Conservation (phyloP, 257 asterid genomes). For the Scutellaria galericulata region DNA sequence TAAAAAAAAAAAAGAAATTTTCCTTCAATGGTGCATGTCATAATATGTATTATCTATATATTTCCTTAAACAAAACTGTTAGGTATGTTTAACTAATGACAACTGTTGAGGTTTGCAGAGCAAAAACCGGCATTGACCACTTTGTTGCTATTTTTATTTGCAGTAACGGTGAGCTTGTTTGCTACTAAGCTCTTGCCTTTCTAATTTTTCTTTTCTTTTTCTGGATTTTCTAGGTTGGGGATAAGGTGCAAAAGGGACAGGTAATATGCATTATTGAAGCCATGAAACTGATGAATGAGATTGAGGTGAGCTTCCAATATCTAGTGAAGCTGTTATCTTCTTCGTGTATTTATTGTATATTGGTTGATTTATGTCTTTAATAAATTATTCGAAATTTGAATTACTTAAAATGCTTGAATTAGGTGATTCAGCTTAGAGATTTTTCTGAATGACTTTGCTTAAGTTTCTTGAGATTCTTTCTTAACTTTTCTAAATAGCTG, state of each 20-base stretch:
- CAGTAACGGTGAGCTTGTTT: background rate
- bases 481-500: background rate
- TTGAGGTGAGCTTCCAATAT: constrained; percentile 56
- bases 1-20: too few species aligned
- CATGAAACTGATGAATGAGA: constrained; percentile 80
- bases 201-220: background rate
- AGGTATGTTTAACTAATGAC: background rate
- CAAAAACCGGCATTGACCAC: background rate
- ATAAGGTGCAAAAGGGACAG: constrained; percentile 74
- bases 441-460: background rate
- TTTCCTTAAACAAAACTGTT: background rate
- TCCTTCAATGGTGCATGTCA: background rate
- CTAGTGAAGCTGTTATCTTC: background rate
- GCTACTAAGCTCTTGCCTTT: background rate
- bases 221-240: constrained; percentile 56
- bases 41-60: background rate
- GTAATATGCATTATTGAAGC: constrained; percentile 74
- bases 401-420: constrained; percentile 7
- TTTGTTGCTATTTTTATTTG: background rate
- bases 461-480: constrained; percentile 22
- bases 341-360: background rate
- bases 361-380: constrained; percentile 16
- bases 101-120: background rate
- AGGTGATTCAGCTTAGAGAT: constrained; percentile 21
- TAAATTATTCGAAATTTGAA: background rate